A percentile compares a stretch with the other conserved stretches of the same genome.
Evolutionary conservation across 345 rosid species (phyloP).

Genomic region (Melastoma malabathricum): DNA sequence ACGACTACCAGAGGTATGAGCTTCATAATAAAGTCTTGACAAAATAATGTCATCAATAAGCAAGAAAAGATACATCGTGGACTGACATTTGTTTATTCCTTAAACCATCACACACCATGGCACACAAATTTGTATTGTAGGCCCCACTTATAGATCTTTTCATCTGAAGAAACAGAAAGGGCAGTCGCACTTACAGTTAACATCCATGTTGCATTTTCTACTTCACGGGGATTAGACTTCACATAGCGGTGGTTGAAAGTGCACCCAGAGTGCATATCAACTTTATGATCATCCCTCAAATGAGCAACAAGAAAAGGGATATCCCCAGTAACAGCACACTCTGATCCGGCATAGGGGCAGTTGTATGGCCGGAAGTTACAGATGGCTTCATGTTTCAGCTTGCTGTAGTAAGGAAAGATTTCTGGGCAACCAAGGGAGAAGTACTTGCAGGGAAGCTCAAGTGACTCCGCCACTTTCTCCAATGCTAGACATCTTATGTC

Average conservation of each 20-base stretch:
- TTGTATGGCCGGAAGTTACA: conserved; percentile 88
- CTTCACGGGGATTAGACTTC: conserved; percentile 96
- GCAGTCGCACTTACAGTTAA: conserved; percentile 51
- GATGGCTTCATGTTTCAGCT: conserved; percentile 74
- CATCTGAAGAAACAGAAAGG: no score
- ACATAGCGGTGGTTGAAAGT: conserved; percentile 96
- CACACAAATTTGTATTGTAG: no score
- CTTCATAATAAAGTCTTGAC: no score
- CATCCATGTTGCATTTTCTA: conserved; percentile 97
- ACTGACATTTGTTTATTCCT: no score
- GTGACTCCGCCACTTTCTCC: conserved; percentile 91
- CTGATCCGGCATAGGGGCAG: conserved; percentile 95
- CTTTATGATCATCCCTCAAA: conserved; percentile 88
- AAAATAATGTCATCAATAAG: no score
- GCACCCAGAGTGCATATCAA: conserved; percentile 95
- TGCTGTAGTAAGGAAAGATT: conserved; percentile 89
- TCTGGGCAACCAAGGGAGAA: conserved; percentile 73
- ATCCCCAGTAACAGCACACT: conserved; percentile 71
- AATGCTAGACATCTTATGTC: conserved; percentile 86
- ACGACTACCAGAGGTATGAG: not conserved
- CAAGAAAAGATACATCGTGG: no score
- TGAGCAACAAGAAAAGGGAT: conserved; percentile 81
- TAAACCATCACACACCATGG: no score
- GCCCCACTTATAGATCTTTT: no score
- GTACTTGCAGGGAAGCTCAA: conserved; percentile 81